Percentiles rank a stretch among this genome's conserved stretches.
These are phyloP conservation scores for Fusarium fracticaudum DNA, from an alignment of 2,329 filamentous ascomycete species.

Conservation along the genomic window DNA sequence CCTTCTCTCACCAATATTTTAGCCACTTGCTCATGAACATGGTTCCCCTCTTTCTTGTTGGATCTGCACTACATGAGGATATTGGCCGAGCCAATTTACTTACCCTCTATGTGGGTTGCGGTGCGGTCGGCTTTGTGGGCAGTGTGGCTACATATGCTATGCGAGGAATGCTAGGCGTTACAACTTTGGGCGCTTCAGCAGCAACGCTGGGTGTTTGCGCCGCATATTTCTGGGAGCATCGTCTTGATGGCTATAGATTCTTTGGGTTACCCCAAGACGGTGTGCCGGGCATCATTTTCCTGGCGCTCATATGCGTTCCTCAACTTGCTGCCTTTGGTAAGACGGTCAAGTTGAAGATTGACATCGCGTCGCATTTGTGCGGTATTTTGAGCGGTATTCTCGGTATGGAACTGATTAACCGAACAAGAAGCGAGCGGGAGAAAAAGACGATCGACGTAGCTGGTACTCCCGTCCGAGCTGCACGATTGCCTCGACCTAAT, in stretches of 20 bases:
- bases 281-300: slow-evolving; percentile 63
- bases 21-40: slow-evolving; percentile 73
- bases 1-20: slow-evolving; percentile 74
- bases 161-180: slow-evolving; percentile 55
- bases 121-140: slow-evolving; percentile 66
- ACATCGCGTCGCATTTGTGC: slow-evolving; percentile 63
- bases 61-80: slow-evolving; percentile 74
- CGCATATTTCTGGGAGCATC: slow-evolving; percentile 70
- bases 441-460: slow-evolving; percentile 33
- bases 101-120: slow-evolving; percentile 70
- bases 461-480: neutral
- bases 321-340: slow-evolving; percentile 60
- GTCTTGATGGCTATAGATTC: slow-evolving; percentile 65
- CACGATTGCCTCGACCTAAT: neutral
- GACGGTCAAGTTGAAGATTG: slow-evolving; percentile 53
- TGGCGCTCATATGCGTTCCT: slow-evolving; percentile 61
- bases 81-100: slow-evolving; percentile 75
- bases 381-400: slow-evolving; percentile 60
- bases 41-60: slow-evolving; percentile 71
- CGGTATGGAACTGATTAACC: slow-evolving; percentile 50
- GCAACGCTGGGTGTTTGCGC: slow-evolving; percentile 69
- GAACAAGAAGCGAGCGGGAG: slow-evolving; percentile 20
- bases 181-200: slow-evolving; percentile 74
- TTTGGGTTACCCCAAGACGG: slow-evolving; percentile 67
- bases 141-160: slow-evolving; percentile 63